phyloP scores from a whole-genome alignment of 2,329 filamentous ascomycete species.

The Colletotrichum trifolii region DNA sequence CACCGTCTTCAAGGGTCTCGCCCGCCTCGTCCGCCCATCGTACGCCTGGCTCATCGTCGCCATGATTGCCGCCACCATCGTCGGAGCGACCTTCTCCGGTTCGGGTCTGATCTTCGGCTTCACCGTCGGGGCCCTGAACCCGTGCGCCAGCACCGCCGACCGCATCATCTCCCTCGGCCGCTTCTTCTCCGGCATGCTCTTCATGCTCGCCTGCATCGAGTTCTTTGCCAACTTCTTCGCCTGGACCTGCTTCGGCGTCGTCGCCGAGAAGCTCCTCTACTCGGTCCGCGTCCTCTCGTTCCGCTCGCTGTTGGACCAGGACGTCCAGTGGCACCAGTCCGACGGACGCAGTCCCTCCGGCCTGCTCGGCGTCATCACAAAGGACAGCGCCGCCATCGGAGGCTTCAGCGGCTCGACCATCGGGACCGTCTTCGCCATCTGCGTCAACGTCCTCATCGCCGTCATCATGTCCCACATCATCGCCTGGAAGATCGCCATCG shows the following conservation, averaged over 20 bases:
- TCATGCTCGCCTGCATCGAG: slow-evolving; percentile 69
- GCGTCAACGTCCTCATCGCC: slow-evolving; percentile 64
- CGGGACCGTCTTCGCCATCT: slow-evolving; percentile 63
- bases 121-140: slow-evolving; percentile 66
- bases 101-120: slow-evolving; percentile 70
- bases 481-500: slow-evolving; percentile 69
- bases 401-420: slow-evolving; percentile 67
- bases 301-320: slow-evolving; percentile 66
- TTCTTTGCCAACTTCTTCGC: slow-evolving; percentile 68
- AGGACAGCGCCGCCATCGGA: slow-evolving; percentile 63
- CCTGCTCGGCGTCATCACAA: slow-evolving; percentile 65
- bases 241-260: slow-evolving; percentile 66
- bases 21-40: slow-evolving; percentile 47
- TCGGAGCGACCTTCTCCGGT: slow-evolving; percentile 67
- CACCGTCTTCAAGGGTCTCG: slow-evolving; percentile 36
- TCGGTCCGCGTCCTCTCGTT: slow-evolving; percentile 66
- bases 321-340: slow-evolving; percentile 69
- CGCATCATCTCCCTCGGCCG: slow-evolving; percentile 61
- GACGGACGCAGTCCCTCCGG: slow-evolving; percentile 58
- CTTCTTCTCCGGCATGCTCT: slow-evolving; percentile 69
- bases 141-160: slow-evolving; percentile 58
- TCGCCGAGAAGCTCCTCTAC: slow-evolving; percentile 68
- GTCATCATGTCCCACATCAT: slow-evolving; percentile 66
- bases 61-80: slow-evolving; percentile 61
- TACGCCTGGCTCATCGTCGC: slow-evolving; percentile 54